Evolutionary conservation across 2,329 filamentous ascomycete species (phyloP).

Genomic region (Ophiostoma sp.): DNA sequence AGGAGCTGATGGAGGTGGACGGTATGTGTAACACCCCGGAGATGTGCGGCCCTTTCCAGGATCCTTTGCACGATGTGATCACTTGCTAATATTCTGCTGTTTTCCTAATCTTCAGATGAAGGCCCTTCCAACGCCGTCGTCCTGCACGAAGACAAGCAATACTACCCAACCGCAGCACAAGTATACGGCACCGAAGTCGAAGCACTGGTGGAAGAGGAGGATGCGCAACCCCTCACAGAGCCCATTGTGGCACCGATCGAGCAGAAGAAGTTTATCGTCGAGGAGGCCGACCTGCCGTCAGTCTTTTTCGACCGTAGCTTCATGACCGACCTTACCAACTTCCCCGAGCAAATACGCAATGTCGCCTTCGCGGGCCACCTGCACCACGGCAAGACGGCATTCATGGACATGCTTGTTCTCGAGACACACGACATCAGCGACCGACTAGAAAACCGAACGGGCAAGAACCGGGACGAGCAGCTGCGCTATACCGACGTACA

Average conservation of each 20-base stretch:
- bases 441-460: constrained; percentile 71
- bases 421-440: constrained; percentile 87
- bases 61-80: background rate
- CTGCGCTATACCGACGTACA: constrained; percentile 93
- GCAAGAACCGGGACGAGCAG: constrained; percentile 79
- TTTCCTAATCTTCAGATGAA: constrained; percentile 47
- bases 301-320: constrained; percentile 86
- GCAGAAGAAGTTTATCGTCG: constrained; percentile 91
- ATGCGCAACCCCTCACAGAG: constrained; percentile 84
- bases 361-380: constrained; percentile 86
- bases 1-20: constrained; percentile 92
- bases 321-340: constrained; percentile 94
- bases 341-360: constrained; percentile 89
- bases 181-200: constrained; percentile 93
- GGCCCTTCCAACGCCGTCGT: constrained; percentile 95
- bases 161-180: constrained; percentile 96
- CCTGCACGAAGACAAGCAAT: constrained; percentile 98
- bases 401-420: constrained; percentile 96
- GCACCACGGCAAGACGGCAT: constrained; percentile 95
- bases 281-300: constrained; percentile 83
- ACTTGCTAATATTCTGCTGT: background rate
- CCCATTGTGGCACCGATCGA: constrained; percentile 91
- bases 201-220: constrained; percentile 92
- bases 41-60: background rate
- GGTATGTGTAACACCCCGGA: constrained; percentile 41